Percentiles rank a stretch among this genome's conserved stretches.
Conservation (phyloP, 352 stramenopile species). For the Phytophthora hibernalis region DNA sequence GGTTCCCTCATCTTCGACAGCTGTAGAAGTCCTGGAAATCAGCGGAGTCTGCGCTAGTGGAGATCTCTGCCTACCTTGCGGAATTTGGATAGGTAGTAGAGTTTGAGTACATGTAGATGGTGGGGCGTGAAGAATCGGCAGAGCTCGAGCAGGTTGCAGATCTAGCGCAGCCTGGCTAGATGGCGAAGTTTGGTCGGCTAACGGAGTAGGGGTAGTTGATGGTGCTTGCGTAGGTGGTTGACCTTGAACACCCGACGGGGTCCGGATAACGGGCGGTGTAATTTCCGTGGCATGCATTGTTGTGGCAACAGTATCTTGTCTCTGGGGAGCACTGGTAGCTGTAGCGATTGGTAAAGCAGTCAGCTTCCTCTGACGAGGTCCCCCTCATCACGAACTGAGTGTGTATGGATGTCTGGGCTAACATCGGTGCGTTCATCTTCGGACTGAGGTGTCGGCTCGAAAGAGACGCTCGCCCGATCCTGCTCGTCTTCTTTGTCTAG, state of each 20-base stretch:
- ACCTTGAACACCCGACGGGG: not conserved
- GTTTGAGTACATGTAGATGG: not conserved
- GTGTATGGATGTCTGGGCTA: not conserved
- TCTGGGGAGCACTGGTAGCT: not conserved
- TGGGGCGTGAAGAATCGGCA: not conserved
- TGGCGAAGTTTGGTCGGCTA: not conserved
- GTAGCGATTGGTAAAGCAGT: not conserved
- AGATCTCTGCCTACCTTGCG: not conserved
- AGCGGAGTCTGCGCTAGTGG: not conserved
- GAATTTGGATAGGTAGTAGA: not conserved
- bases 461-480: not conserved
- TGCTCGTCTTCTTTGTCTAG: constrained; percentile 16
- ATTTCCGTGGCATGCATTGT: not conserved
- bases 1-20: not conserved
- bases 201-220: not conserved
- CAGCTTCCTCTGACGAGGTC: not conserved
- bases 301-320: no score
- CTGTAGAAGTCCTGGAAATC: not conserved
- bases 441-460: not conserved
- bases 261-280: not conserved
- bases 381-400: not conserved
- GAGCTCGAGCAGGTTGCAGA: not conserved
- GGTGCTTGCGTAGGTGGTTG: not conserved
- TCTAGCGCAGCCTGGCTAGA: not conserved
- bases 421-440: not conserved